A percentile compares a stretch with the other conserved stretches of the same genome.
phyloP scores from a whole-genome alignment of 768 basidiomycete genomes.

The Lentinus tigrinus region DNA sequence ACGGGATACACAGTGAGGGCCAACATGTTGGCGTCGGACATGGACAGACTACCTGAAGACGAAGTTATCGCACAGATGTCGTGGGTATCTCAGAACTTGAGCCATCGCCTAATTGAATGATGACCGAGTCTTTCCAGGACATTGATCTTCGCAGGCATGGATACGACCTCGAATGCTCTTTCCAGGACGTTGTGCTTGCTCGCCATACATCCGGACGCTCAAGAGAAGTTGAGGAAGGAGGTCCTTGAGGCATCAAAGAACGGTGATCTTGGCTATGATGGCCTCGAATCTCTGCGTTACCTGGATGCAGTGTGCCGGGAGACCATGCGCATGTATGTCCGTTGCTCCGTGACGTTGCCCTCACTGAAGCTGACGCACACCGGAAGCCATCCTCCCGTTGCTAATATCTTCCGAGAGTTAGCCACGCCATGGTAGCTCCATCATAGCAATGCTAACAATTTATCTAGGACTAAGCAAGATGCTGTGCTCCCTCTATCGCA shows the following conservation, averaged over 20 bases:
- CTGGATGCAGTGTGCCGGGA: slow-evolving; percentile 18
- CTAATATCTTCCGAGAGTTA: slow-evolving; percentile 14
- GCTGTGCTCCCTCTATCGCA: slow-evolving; percentile 17
- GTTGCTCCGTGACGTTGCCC: neutral
- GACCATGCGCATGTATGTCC: slow-evolving; percentile 13
- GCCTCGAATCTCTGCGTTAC: slow-evolving; percentile 9
- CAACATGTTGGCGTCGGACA: slow-evolving; percentile 25
- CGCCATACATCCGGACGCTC: slow-evolving; percentile 32
- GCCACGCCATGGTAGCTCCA: neutral
- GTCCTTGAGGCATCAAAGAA: slow-evolving; percentile 15
- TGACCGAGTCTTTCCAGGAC: neutral
- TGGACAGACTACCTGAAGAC: slow-evolving; percentile 11
- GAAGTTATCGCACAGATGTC: slow-evolving; percentile 36
- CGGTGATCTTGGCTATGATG: slow-evolving; percentile 11
- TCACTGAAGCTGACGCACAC: neutral
- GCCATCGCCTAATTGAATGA: neutral
- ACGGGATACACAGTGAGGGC: neutral
- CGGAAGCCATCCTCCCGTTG: slow-evolving; percentile 6
- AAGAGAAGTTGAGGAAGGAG: slow-evolving; percentile 31
- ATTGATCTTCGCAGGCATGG: slow-evolving; percentile 22
- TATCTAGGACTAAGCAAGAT: slow-evolving; percentile 9
- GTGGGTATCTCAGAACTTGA: slow-evolving; percentile 5
- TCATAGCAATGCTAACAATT: neutral
- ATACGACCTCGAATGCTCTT: slow-evolving; percentile 26
- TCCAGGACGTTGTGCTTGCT: slow-evolving; percentile 18